Conservation (phyloP, 225 moss, liverwort and hornwort genomes). For the Lunularia cruciata region DNA sequence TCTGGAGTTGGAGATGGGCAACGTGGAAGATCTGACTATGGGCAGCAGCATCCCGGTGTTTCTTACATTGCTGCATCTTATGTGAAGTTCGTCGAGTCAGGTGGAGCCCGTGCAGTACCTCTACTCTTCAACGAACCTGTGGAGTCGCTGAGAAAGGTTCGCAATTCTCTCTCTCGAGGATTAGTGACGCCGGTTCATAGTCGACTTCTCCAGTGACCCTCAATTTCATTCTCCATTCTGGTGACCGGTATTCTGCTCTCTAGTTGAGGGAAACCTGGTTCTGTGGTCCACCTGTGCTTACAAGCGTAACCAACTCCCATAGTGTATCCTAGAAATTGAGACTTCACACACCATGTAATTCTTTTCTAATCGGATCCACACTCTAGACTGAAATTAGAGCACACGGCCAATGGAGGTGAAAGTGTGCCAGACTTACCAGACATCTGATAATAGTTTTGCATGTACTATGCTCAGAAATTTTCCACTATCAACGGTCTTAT, state of each 20-base stretch:
- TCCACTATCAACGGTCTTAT: slow-evolving; percentile 66
- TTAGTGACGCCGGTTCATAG: too few relatives aligned
- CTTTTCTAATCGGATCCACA: too few relatives aligned
- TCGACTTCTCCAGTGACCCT: too few relatives aligned
- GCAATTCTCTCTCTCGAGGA: background rate
- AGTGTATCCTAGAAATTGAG: too few relatives aligned
- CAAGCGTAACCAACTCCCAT: too few relatives aligned
- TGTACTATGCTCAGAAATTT: slow-evolving; percentile 66
- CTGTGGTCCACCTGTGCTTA: too few relatives aligned
- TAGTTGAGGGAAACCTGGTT: too few relatives aligned
- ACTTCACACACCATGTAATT: too few relatives aligned
- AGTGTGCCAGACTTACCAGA: background rate
- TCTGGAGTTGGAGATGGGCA: slow-evolving; percentile 60
- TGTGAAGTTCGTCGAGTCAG: slow-evolving; percentile 88
- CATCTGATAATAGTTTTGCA: too few relatives aligned
- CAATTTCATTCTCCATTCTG: too few relatives aligned
- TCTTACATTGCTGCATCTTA: slow-evolving; percentile 91
- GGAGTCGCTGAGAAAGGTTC: slow-evolving; percentile 66
- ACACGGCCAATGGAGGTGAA: background rate
- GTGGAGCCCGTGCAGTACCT: slow-evolving; percentile 80
- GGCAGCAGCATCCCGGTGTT: slow-evolving; percentile 25
- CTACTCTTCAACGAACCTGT: slow-evolving; percentile 86
- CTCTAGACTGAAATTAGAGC: too few relatives aligned
- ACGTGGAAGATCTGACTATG: background rate
- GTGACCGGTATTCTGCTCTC: too few relatives aligned